Percentiles rank a stretch among this genome's conserved stretches.
Conservation (phyloP, 257 asterid species). For the Phtheirospermum japonicum region DNA sequence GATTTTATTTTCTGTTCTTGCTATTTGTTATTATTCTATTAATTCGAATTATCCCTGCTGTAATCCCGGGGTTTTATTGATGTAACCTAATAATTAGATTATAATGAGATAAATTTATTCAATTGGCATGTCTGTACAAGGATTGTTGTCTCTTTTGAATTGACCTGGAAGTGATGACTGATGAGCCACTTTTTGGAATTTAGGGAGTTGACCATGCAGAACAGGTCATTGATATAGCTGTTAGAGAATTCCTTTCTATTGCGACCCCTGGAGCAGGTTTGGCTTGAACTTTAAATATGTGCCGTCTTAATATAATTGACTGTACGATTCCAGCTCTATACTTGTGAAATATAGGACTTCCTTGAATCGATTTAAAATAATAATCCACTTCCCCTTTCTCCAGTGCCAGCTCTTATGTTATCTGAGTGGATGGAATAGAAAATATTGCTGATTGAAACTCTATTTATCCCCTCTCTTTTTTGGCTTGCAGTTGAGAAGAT, state of each 20-base stretch:
- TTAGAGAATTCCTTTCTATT: constrained; percentile 58
- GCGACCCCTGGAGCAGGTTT: constrained; percentile 71
- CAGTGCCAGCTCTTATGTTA: not conserved
- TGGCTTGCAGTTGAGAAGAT: constrained; percentile 48
- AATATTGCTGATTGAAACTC: not conserved
- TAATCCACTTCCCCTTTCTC: not conserved
- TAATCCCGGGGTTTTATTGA: too few relatives aligned
- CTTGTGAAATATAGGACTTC: not conserved
- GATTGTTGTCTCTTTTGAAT: constrained; percentile 4
- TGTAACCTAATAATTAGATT: too few relatives aligned
- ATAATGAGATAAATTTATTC: not conserved
- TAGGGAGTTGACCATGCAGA: constrained; percentile 64
- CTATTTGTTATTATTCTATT: too few relatives aligned
- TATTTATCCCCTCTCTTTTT: not conserved
- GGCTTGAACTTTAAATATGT: constrained; percentile 20
- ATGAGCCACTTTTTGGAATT: constrained; percentile 14
- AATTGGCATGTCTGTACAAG: not conserved
- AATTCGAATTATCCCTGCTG: too few relatives aligned
- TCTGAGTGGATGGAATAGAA: not conserved
- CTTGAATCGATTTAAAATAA: not conserved
- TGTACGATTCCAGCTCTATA: not conserved
- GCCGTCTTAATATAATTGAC: constrained; percentile 7
- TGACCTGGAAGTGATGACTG: constrained; percentile 9
- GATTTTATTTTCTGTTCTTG: too few relatives aligned
- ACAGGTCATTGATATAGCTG: constrained; percentile 62